phyloP scores from a whole-genome alignment of 257 asterid species.

The Thymus mandschuricus region DNA sequence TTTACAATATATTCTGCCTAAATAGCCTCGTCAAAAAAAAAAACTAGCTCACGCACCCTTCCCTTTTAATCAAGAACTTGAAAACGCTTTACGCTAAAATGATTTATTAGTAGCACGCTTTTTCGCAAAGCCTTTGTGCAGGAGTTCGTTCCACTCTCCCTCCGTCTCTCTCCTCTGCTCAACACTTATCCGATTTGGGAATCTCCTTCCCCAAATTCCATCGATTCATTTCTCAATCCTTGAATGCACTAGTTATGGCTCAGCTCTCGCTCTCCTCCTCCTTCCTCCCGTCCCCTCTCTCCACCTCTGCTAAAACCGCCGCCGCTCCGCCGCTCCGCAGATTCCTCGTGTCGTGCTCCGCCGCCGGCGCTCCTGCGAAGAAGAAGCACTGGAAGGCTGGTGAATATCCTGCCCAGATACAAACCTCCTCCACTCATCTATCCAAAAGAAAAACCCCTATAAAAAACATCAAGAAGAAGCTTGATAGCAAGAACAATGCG shows the following conservation, averaged over 20 bases:
- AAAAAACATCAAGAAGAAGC: slow-evolving; percentile 73
- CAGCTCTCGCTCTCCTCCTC: slow-evolving; percentile 57
- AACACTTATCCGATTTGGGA: no score
- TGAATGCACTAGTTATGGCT: slow-evolving; percentile 27
- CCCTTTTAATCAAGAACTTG: no score
- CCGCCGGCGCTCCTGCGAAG: slow-evolving; percentile 36
- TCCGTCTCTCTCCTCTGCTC: no score
- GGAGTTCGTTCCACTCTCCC: no score
- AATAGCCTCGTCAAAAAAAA: no score
- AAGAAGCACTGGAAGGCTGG: slow-evolving; percentile 77
- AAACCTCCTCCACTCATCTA: slow-evolving; percentile 41
- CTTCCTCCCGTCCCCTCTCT: slow-evolving; percentile 43
- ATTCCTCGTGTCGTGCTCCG: slow-evolving; percentile 33
- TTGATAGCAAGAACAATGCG: slow-evolving; percentile 56
- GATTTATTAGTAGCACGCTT: no score
- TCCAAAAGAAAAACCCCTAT: slow-evolving; percentile 52
- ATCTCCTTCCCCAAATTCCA: no score
- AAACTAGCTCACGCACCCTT: no score
- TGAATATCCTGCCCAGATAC: slow-evolving; percentile 60
- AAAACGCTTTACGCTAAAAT: no score
- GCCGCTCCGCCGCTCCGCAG: slow-evolving; percentile 36
- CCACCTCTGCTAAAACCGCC: slow-evolving; percentile 30
- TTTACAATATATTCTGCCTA: no score
- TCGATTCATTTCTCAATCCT: background rate
- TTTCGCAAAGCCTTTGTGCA: no score